Evolutionary conservation across 2,329 filamentous ascomycete genomes (phyloP), one percentile per base, ranked within the genome.

Genomic region (Xylaria sp.): DNA sequence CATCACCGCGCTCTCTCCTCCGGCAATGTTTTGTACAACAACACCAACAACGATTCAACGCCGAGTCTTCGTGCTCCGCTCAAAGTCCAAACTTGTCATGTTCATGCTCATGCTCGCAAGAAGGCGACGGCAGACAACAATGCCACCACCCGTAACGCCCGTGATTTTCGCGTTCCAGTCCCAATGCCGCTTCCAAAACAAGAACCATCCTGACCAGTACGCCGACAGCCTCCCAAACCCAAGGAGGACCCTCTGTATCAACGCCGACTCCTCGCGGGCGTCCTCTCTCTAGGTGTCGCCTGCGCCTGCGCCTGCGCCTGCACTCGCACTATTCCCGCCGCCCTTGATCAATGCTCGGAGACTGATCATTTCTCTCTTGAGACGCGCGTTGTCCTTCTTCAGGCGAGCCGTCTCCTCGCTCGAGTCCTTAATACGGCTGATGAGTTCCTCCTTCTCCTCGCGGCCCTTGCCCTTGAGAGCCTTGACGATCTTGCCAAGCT

Each of bases 361-460:
- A 60, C 92, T 93, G 40, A 91, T 88, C 76, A 94, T 90, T 83
- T 97, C 94, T 74, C 94, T 86, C 83, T 92, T 94, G 75, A 97
- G 80, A 70, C 93, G 85, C 65, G 90, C 88, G 78, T 97, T 97
- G 79, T 98, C 95, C 81, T 93, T 94, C 82, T 93, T 93, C 71
- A 94, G 81, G 73, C 89, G 87, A 31, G 89, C 89, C 65, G 89
- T 87, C 80, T 97, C 94, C 69, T 97, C 94, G 72, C 92, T 86
- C 60, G 88, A 86, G 72, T 93, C 92, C 73, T 88, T 90, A 68
- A 97, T 79, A 77, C 89, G 89, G 42, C 82, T 82, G 76, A 94
- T 86, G 68, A 97, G 81, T 74, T 95, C 93, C 74, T 94, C 92
- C 74, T 93, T 92, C 11, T 93, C 93, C 49, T 93, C 91, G 58